Percentiles rank a stretch among this genome's conserved stretches.
Conservation (phyloP, 2,329 filamentous ascomycete genomes). For the Cercospora brassicicola region DNA sequence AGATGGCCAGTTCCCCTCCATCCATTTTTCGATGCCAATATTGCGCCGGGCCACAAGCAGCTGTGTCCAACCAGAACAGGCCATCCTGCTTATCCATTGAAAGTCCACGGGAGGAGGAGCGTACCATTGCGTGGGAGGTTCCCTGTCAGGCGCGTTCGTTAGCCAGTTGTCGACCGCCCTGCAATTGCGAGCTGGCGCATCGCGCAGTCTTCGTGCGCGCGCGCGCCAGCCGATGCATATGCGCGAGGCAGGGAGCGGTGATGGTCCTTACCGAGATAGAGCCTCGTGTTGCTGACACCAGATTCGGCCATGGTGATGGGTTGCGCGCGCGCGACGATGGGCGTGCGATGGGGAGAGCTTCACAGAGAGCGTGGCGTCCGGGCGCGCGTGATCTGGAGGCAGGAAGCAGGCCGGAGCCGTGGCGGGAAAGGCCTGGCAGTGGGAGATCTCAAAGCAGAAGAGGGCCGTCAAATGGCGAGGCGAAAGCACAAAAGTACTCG, state of each 20-base stretch:
- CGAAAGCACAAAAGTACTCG: slow-evolving; percentile 5
- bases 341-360: slow-evolving; percentile 5
- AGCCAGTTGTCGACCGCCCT: slow-evolving; percentile 13
- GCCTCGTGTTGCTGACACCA: slow-evolving; percentile 80
- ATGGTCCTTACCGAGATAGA: slow-evolving; percentile 59
- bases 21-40: slow-evolving; percentile 20
- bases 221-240: slow-evolving; percentile 5
- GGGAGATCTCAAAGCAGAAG: background rate
- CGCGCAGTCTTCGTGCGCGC: background rate
- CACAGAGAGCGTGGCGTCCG: slow-evolving; percentile 5
- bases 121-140: slow-evolving; percentile 95
- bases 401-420: slow-evolving; percentile 3
- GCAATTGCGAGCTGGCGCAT: slow-evolving; percentile 11
- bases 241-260: slow-evolving; percentile 1
- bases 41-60: slow-evolving; percentile 20
- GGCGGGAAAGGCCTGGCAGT: background rate
- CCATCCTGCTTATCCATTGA: slow-evolving; percentile 31
- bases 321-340: background rate
- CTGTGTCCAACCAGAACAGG: slow-evolving; percentile 24
- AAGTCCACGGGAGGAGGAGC: slow-evolving; percentile 43
- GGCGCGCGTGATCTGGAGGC: slow-evolving; percentile 9
- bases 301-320: slow-evolving; percentile 64
- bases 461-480: slow-evolving; percentile 5
- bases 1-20: slow-evolving; percentile 24
- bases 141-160: slow-evolving; percentile 48